phyloP scores from a whole-genome alignment of 495 filamentous ascomycete genomes.

The Aspergillus kassunensis region DNA sequence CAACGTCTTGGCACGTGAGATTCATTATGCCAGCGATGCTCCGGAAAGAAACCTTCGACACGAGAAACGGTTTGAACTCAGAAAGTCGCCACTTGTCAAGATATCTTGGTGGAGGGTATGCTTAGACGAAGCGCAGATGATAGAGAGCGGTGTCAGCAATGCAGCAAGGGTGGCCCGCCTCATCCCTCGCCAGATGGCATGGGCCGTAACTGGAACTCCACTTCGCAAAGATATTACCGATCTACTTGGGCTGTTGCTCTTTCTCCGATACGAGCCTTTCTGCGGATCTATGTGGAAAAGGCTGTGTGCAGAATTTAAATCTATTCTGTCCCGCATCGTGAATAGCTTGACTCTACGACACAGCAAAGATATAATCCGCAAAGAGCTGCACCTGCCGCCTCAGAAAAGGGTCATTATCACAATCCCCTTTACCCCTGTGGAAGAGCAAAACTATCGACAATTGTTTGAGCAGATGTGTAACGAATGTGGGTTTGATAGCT shows the following conservation, averaged over 20 bases:
- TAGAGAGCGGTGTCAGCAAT: conserved; percentile 80
- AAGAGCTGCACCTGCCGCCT: conserved; percentile 61
- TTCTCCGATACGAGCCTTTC: conserved; percentile 76
- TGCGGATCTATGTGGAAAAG: conserved; percentile 64
- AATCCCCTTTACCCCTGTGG: conserved; percentile 79
- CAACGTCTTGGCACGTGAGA: conserved; percentile 67
- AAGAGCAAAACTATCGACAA: conserved; percentile 79
- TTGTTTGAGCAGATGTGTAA: conserved; percentile 70
- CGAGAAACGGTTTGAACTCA: conserved; percentile 60
- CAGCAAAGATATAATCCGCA: conserved; percentile 72
- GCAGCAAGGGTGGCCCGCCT: conserved; percentile 73
- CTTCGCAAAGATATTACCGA: conserved; percentile 72
- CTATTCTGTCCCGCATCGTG: conserved; percentile 63
- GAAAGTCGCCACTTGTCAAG: conserved; percentile 69
- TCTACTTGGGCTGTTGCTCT: conserved; percentile 66
- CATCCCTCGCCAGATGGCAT: conserved; percentile 80
- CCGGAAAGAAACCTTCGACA: conserved; percentile 65
- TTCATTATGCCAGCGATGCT: conserved; percentile 65
- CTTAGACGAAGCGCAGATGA: conserved; percentile 94
- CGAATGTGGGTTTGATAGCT: conserved; percentile 57
- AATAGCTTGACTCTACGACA: conserved; percentile 71
- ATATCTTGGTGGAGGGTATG: conserved; percentile 91
- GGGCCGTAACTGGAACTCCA: conserved; percentile 93
- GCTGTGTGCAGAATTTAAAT: conserved; percentile 54
- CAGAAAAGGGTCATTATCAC: conserved; percentile 86